Evolutionary conservation across 805 yeast species (phyloP), one percentile per base, ranked within the genome.

Genomic region (Myxozyma geophila): DNA sequence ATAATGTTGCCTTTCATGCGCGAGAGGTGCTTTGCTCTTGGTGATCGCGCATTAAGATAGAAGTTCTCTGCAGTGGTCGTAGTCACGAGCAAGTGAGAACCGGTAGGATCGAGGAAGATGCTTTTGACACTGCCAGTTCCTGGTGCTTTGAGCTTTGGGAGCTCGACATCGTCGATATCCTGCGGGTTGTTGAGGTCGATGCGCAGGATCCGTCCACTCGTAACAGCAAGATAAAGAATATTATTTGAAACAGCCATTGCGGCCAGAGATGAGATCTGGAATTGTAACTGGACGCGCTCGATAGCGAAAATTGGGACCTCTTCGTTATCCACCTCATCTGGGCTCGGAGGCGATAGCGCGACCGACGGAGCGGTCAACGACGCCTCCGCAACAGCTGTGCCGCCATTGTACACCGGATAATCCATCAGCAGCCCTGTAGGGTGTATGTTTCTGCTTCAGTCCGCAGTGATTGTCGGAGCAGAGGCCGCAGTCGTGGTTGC

Each of bases 171-270:
- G 44, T 79, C 80, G 5, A 89, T 86, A 7, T 78, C 79, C 41
- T 87, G 84, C 0, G 95, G 95, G 55, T 80, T 80, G 56, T 84
- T 86, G 66, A 89, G 75, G 69, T 88, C 85, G 39, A 89, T 87
- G n/a, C 88, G 75, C 67, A 83, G 83, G n/a, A 89, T 74, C 15
- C 79, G 71, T 0, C 88, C 87, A 8, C 80, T 75, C 54, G 77
- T 77, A 60, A 85, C 77, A 0, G 87, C 84, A 53, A 88, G 75
- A 60, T 83, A 80, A 46, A 89, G 80, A 6, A 82, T 75, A 69
- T 88, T 88, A 63, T 80, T 78, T 23, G 80, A 75, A 6, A 87
- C 90, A 17, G 79, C 81, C 54, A 88, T 72, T n/a, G 81, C 74
- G 6, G 78, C 76, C 12, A 88, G 80, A 33, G 80, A 77, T 59